These are phyloP conservation scores for Chytridium lagenaria DNA, from an alignment of 371 early-diverging fungal genomes.

Conservation along the genomic window DNA sequence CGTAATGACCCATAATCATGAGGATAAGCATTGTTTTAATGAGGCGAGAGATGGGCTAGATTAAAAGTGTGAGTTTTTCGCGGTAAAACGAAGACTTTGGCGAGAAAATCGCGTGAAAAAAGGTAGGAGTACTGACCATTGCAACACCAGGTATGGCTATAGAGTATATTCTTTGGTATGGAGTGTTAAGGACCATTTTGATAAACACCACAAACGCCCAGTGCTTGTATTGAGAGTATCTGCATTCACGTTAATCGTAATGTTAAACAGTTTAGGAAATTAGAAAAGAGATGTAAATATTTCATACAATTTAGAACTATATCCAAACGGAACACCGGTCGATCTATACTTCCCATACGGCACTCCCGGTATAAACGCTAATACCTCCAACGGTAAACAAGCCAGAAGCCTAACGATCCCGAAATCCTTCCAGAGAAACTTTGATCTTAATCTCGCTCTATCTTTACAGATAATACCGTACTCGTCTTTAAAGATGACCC, in stretches of 20 bases:
- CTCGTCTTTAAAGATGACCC: constrained; percentile 32
- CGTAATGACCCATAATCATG: constrained; percentile 43
- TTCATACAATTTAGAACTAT: background rate
- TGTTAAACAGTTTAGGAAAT: constrained; percentile 2
- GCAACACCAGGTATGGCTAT: constrained; percentile 32
- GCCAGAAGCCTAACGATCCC: constrained; percentile 27
- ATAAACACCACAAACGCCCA: constrained; percentile 37
- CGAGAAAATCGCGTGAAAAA: background rate
- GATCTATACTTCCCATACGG: background rate
- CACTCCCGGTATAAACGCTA: constrained; percentile 10
- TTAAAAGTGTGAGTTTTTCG: background rate
- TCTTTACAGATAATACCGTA: constrained; percentile 36
- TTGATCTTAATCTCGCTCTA: background rate
- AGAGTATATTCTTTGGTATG: constrained; percentile 31
- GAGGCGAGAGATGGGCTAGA: constrained; percentile 44
- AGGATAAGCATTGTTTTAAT: constrained; percentile 48
- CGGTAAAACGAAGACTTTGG: background rate
- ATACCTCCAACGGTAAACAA: constrained; percentile 31
- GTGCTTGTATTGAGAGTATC: constrained; percentile 31
- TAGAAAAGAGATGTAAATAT: too few relatives aligned
- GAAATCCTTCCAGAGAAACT: constrained; percentile 18
- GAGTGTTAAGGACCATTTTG: constrained; percentile 34
- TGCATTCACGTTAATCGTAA: background rate
- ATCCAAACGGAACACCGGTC: background rate
- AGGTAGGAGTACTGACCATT: constrained; percentile 18